Percentiles rank a stretch among this genome's conserved stretches.
Conservation (phyloP, 768 basidiomycete genomes). For the Butyriboletus loyo region DNA sequence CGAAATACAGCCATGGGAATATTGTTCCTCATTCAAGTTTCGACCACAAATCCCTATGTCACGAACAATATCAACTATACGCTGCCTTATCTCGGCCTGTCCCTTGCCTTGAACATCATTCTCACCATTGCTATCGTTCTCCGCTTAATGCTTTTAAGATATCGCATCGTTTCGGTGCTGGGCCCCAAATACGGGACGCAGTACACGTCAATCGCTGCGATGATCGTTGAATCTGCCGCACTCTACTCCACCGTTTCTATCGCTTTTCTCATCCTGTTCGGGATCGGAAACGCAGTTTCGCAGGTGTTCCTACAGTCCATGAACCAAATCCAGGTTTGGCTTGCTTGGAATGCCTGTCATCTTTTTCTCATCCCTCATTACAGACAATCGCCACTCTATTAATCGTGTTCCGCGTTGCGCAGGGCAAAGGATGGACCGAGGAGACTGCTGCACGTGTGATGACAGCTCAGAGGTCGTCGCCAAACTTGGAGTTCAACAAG, state of each 20-base stretch:
- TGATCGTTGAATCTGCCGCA: constrained; percentile 35
- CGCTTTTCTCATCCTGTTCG: constrained; percentile 31
- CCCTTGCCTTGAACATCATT: constrained; percentile 34
- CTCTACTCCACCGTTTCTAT: constrained; percentile 28
- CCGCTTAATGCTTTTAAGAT: constrained; percentile 26
- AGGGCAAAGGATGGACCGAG: constrained; percentile 5
- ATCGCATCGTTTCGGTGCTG: constrained; percentile 6
- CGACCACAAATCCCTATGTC: constrained; percentile 12
- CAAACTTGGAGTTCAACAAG: neutral
- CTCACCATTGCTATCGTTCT: constrained; percentile 30
- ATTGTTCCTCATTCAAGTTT: constrained; percentile 7
- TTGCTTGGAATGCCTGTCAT: neutral
- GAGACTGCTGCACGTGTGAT: constrained; percentile 3
- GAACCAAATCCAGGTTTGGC: constrained; percentile 27
- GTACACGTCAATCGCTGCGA: constrained; percentile 33
- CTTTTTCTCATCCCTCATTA: neutral
- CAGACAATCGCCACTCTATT: constrained; percentile 1
- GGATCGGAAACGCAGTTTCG: constrained; percentile 16
- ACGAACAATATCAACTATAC: constrained; percentile 11
- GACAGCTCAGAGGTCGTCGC: neutral
- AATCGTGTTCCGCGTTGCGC: constrained; percentile 6
- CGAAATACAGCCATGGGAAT: constrained; percentile 4
- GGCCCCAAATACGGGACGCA: constrained; percentile 22
- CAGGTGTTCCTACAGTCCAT: constrained; percentile 31
- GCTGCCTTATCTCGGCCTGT: constrained; percentile 26